A percentile compares a stretch with the other conserved stretches of the same genome.
These are phyloP conservation scores for Talaromyces sp. DNA, from an alignment of 2,329 filamentous ascomycete genomes.

Conservation along the genomic window DNA sequence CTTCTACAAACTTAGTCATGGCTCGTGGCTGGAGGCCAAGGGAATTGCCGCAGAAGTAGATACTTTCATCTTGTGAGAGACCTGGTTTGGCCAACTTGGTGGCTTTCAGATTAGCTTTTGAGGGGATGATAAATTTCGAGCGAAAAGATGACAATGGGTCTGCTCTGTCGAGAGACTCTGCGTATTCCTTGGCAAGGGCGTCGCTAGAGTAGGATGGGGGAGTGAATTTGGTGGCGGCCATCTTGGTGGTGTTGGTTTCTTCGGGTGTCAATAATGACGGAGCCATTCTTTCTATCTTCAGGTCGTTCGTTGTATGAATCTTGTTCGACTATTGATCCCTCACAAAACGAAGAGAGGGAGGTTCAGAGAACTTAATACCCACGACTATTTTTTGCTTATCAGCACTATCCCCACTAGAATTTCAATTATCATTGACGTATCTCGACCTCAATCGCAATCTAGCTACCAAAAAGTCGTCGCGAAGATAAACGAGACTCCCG, in stretches of 20 bases:
- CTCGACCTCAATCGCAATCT: not conserved
- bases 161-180: conserved; percentile 53
- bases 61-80: conserved; percentile 38
- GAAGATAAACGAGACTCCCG: not conserved
- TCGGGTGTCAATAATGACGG: not conserved
- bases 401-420: not conserved
- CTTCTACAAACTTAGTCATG: conserved; percentile 60
- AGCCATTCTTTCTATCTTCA: not conserved
- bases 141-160: conserved; percentile 61
- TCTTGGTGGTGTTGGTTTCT: not conserved
- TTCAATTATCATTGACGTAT: not conserved
- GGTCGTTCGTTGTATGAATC: not conserved
- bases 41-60: conserved; percentile 87
- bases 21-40: conserved; percentile 75
- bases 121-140: conserved; percentile 72
- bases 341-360: not conserved
- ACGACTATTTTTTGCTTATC: not conserved
- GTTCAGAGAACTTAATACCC: not conserved
- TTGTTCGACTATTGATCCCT: not conserved
- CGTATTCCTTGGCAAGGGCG: conserved; percentile 36
- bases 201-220: conserved; percentile 18
- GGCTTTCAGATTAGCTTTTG: conserved; percentile 65
- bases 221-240: not conserved
- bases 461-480: not conserved
- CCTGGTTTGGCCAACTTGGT: conserved; percentile 51